Evolutionary conservation across 2,329 filamentous ascomycete species (phyloP), one percentile per base, ranked within the genome.

Genomic region (Penicillium sp.): DNA sequence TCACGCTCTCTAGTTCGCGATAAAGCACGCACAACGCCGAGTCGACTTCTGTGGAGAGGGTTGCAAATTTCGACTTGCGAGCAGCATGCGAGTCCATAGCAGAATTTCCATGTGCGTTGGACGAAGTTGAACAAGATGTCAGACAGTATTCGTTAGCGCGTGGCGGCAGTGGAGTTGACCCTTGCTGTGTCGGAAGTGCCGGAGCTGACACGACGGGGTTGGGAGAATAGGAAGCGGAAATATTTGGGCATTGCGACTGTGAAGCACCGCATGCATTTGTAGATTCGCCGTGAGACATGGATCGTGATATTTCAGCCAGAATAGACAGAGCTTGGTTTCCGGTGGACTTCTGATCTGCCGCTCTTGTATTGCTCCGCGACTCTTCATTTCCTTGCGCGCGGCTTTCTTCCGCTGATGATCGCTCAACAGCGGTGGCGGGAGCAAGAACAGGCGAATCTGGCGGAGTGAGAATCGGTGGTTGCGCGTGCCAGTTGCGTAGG

Each of bases 1-100:
- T 60, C 5, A 56, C 55, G 42, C 58, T 60, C 23, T 60, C 58
- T 2, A 60, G 14, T 33, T 60, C 58, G 24, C 58, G 58, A 35
- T 58, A 60, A 14, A 60, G 55, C 0, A 60, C 58, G 46, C 58
- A 60, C 8, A 60, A 55, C 11, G 58, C 58, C 4, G 58, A 60
- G 24, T 60, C 58, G 23, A 60, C 55, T 58, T 60, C 58, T 20
- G 47, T 46, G 1, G 58, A 60, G 9, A 60, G 51, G 20, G 58
- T 60, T 12, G 58, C 50, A 30, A 60, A 60, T 43, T 45, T 56
- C 21, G 58, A 60, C 43, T 58, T 60, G 45, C 58, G 58, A 16
- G 58, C 49, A 16, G 58, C 49, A 30, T 60, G 58, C 12, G 55
- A 60, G 38, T 60, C 58, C 9, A 58, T 40, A 23, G 48, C 35